A percentile compares a stretch with the other conserved stretches of the same genome.
These are phyloP conservation scores for Stagonosporopsis tanaceti DNA, from an alignment of 2,329 filamentous ascomycete species.

Conservation along the genomic window DNA sequence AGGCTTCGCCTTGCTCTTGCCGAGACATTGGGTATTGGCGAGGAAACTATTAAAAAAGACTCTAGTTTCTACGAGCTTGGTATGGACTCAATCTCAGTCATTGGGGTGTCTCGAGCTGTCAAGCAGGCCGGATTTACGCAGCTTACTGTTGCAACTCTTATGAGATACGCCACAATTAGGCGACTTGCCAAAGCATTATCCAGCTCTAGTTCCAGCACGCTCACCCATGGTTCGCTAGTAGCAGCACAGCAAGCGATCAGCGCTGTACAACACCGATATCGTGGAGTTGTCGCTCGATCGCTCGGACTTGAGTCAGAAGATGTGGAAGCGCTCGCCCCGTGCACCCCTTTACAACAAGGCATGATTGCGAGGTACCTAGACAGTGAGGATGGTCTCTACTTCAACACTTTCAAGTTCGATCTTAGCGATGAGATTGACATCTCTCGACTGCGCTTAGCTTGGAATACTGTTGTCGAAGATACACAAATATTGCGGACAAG, in stretches of 20 bases:
- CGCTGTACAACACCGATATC: conserved; percentile 70
- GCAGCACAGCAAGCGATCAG: conserved; percentile 68
- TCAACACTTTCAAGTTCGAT: conserved; percentile 74
- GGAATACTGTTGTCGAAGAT: conserved; percentile 60
- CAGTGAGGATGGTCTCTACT: conserved; percentile 70
- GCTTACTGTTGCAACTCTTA: conserved; percentile 71
- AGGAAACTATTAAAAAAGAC: conserved; percentile 57
- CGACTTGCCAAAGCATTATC: conserved; percentile 50
- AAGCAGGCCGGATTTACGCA: conserved; percentile 67
- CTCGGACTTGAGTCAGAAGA: conserved; percentile 61
- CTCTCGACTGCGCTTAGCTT: conserved; percentile 62
- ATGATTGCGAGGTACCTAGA: conserved; percentile 77
- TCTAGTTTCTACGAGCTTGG: conserved; percentile 86
- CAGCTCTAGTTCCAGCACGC: conserved; percentile 5
- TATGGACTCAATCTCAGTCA: conserved; percentile 85
- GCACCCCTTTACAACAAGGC: conserved; percentile 85
- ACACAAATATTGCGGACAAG: conserved; percentile 74
- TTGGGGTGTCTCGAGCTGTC: conserved; percentile 71
- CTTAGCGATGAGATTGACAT: conserved; percentile 59
- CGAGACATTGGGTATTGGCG: conserved; percentile 59
- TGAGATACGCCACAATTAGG: conserved; percentile 62
- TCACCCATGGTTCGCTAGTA: conserved; percentile 45
- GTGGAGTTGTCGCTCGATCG: conserved; percentile 59
- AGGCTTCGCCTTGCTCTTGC: conserved; percentile 64
- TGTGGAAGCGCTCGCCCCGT: conserved; percentile 80